Evolutionary conservation across 805 yeast species (phyloP).

Genomic region (Saturnispora bothae): DNA sequence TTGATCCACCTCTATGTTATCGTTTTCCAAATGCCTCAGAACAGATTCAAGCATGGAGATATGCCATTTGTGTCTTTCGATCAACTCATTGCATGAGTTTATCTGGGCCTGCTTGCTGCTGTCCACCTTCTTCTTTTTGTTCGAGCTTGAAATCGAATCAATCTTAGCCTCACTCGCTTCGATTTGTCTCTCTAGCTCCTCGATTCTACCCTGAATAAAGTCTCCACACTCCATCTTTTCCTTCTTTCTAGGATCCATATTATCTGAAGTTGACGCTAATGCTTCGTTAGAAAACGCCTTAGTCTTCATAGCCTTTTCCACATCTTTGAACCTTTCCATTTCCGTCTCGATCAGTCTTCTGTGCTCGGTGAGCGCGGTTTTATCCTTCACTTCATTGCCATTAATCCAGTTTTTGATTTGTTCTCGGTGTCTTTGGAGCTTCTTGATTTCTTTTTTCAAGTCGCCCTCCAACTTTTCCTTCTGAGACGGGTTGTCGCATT

Average conservation of each 20-base stretch:
- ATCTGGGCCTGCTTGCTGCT: conserved; percentile 39
- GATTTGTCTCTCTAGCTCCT: conserved; percentile 69
- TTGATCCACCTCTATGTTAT: conserved; percentile 63
- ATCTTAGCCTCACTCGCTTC: conserved; percentile 69
- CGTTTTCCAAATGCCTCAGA: conserved; percentile 67
- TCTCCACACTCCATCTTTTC: conserved; percentile 63
- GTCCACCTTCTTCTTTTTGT: conserved; percentile 34
- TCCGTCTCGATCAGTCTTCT: conserved; percentile 32
- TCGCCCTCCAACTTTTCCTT: conserved; percentile 48
- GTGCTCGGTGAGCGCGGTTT: conserved; percentile 37
- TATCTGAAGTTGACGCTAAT: conserved; percentile 27
- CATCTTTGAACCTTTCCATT: conserved; percentile 52
- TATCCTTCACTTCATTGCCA: conserved; percentile 40
- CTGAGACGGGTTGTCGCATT: conserved; percentile 37
- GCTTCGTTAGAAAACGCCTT: conserved; percentile 52
- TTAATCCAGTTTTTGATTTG: conserved; percentile 51
- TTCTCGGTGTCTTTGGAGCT: conserved; percentile 47
- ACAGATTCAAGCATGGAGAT: conserved; percentile 67
- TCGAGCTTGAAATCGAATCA: conserved; percentile 32
- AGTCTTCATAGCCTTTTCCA: conserved; percentile 46
- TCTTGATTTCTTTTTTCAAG: conserved; percentile 50
- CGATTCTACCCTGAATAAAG: conserved; percentile 61
- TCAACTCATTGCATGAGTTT: conserved; percentile 46
- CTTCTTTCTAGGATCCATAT: conserved; percentile 39
- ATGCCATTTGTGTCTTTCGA: conserved; percentile 74